These are phyloP conservation scores for Calvatia gigantea DNA, from an alignment of 768 basidiomycete genomes.

Conservation along the genomic window DNA sequence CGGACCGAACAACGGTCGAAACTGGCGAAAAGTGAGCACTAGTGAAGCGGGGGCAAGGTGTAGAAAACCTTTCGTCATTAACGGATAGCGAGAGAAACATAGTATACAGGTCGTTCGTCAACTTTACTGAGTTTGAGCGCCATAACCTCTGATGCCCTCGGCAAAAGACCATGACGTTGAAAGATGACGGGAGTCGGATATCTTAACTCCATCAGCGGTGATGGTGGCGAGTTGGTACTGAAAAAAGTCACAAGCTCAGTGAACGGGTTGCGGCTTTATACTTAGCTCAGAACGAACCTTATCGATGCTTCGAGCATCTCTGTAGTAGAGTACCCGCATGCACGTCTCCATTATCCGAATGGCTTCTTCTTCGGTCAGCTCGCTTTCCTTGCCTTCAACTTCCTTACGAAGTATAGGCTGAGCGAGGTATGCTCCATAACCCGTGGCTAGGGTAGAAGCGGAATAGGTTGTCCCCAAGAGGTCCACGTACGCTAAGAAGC, in stretches of 20 bases:
- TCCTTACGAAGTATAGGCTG: constrained; percentile 89
- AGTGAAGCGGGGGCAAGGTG: too few relatives aligned
- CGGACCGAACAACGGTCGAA: not conserved
- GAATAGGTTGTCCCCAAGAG: constrained; percentile 95
- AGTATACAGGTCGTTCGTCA: constrained; percentile 10
- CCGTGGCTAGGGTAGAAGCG: constrained; percentile 90
- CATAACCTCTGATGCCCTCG: constrained; percentile 88
- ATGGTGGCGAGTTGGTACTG: constrained; percentile 96
- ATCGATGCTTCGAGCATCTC: constrained; percentile 93
- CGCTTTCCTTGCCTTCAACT: constrained; percentile 78
- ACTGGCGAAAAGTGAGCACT: too few relatives aligned
- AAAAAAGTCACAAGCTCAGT: not conserved
- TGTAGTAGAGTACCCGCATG: constrained; percentile 94
- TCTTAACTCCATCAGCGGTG: constrained; percentile 67
- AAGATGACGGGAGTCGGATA: constrained; percentile 74
- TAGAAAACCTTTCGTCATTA: not conserved
- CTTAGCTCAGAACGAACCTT: constrained; percentile 51
- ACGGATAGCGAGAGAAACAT: not conserved
- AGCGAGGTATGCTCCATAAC: constrained; percentile 91
- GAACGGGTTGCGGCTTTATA: not conserved
- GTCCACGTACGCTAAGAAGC: constrained; percentile 93
- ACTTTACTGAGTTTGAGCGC: constrained; percentile 79
- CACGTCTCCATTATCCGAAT: constrained; percentile 73
- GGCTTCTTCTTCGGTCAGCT: constrained; percentile 77
- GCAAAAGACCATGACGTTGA: constrained; percentile 91